A percentile compares a stretch with the other conserved stretches of the same genome.
These are phyloP conservation scores for Elsinoe batatas DNA, from an alignment of 2,329 filamentous ascomycete genomes.

Conservation along the genomic window DNA sequence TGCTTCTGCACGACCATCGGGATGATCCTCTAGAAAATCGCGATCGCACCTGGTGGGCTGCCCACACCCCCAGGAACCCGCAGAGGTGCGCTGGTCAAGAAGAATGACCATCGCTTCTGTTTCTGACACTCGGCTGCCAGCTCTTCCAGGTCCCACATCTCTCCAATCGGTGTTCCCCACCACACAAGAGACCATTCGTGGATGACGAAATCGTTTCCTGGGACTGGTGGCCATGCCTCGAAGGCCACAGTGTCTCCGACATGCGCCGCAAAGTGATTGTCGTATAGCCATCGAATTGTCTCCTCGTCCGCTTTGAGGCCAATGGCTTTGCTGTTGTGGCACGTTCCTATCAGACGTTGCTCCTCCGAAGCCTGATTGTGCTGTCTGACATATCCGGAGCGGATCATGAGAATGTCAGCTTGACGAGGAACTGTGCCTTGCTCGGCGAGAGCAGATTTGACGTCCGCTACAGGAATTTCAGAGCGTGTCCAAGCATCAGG, in stretches of 20 bases:
- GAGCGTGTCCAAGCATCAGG: conserved; percentile 45
- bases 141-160: conserved; percentile 36
- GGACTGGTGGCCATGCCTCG: conserved; percentile 32
- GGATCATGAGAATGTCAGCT: conserved; percentile 50
- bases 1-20: too few relatives aligned
- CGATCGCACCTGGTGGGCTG: conserved; percentile 26
- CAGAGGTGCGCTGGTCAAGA: conserved; percentile 35
- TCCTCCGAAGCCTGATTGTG: conserved; percentile 17
- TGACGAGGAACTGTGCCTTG: conserved; percentile 35
- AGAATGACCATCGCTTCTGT: conserved; percentile 33
- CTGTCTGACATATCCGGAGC: conserved; percentile 38
- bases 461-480: conserved; percentile 43
- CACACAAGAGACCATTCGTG: conserved; percentile 34
- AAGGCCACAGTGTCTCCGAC: conserved; percentile 47
- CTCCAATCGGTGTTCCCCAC: conserved; percentile 37
- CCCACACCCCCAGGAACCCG: conserved; percentile 33
- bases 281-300: conserved; percentile 49
- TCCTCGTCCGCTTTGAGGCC: conserved; percentile 40
- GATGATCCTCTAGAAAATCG: conserved; percentile 21
- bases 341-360: background rate
- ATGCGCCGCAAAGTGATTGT: conserved; percentile 46
- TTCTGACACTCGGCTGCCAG: conserved; percentile 31
- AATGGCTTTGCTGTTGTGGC: conserved; percentile 18
- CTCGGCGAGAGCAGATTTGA: conserved; percentile 38
- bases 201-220: conserved; percentile 20